Conservation (phyloP, 257 asterid genomes). For the Asclepias syriaca region DNA sequence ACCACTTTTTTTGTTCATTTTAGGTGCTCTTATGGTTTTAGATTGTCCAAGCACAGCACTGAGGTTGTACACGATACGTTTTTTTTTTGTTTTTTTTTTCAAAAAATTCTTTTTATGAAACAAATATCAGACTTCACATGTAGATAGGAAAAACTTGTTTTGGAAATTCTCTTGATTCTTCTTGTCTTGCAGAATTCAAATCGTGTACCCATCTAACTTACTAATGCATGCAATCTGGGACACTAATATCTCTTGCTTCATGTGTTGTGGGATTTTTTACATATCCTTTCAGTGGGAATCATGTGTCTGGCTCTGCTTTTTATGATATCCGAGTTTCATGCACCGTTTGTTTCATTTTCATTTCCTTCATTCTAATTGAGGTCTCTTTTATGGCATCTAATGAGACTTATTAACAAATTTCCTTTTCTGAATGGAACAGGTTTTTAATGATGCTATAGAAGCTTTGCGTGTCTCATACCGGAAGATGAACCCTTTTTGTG, state of each 20-base stretch:
- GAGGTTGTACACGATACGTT: background rate
- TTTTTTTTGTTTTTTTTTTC: background rate
- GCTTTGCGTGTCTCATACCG: constrained; percentile 76
- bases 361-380: background rate
- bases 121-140: background rate
- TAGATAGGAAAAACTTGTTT: background rate
- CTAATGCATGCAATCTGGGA: background rate
- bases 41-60: background rate
- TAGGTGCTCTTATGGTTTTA: background rate
- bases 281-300: background rate
- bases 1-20: background rate
- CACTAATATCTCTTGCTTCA: background rate
- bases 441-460: constrained; percentile 83
- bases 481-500: constrained; percentile 97
- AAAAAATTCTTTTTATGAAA: background rate
- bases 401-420: background rate
- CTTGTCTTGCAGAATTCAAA: background rate
- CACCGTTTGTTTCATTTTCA: background rate
- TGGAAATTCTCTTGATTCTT: background rate
- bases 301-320: background rate
- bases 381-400: background rate
- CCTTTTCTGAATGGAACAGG: constrained; percentile 47
- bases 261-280: background rate
- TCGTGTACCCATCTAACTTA: background rate
- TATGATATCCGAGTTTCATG: background rate